Conservation (phyloP, 805 yeast species). For the Barnettozyma vustinii region DNA sequence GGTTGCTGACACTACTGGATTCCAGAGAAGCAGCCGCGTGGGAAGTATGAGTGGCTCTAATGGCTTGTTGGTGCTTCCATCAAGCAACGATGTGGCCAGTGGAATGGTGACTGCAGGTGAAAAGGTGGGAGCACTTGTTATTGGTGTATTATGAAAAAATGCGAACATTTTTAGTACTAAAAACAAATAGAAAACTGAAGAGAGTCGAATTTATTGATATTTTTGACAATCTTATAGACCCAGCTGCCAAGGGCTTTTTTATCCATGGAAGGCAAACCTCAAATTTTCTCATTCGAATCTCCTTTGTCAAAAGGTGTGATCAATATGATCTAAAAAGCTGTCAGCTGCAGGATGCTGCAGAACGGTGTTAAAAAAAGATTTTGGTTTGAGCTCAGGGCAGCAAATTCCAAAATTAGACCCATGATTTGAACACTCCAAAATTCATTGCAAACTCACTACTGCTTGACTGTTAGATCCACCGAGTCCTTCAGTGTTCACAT, state of each 20-base stretch:
- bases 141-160: constrained; percentile 17
- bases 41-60: constrained; percentile 44
- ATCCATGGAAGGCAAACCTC: too few relatives aligned
- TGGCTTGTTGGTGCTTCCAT: constrained; percentile 40
- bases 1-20: constrained; percentile 41
- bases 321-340: background rate
- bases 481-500: background rate
- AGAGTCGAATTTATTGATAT: too few relatives aligned
- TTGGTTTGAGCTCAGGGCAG: background rate
- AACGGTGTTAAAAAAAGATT: background rate
- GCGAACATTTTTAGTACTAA: too few relatives aligned
- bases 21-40: constrained; percentile 45
- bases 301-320: background rate
- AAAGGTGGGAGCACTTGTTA: constrained; percentile 24
- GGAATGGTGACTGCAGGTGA: constrained; percentile 18
- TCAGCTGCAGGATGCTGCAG: background rate
- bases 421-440: background rate
- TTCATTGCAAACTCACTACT: background rate
- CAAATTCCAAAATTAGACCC: background rate
- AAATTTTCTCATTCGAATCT: too few relatives aligned
- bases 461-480: background rate
- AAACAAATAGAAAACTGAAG: too few relatives aligned
- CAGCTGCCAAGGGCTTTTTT: too few relatives aligned
- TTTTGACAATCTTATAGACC: too few relatives aligned
- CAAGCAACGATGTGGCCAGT: constrained; percentile 14